Conservation (phyloP, 2,329 filamentous ascomycete species). For the Colletotrichum echinochloae region DNA sequence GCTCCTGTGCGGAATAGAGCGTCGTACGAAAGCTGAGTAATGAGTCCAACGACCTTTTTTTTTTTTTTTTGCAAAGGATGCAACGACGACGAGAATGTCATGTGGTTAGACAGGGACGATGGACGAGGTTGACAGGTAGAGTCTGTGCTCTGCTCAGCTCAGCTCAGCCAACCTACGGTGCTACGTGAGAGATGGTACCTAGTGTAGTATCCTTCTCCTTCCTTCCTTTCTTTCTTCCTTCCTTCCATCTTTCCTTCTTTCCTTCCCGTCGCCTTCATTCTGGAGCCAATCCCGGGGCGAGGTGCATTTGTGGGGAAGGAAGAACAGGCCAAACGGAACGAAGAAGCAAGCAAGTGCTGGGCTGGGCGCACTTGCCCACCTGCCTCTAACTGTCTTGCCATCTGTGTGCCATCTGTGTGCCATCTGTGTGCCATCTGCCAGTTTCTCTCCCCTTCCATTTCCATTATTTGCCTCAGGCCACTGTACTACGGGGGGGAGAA, state of each 20-base stretch:
- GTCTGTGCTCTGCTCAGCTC: conserved; percentile 1
- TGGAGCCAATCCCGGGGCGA: conserved; percentile 1
- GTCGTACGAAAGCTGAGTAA: background rate
- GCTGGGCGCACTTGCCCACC: too few species aligned
- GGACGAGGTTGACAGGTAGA: background rate
- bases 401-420: background rate
- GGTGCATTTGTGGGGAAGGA: background rate
- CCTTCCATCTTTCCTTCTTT: background rate
- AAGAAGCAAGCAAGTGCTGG: background rate
- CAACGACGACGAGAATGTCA: background rate
- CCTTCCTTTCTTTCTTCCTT: background rate
- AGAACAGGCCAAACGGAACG: background rate
- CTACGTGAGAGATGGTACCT: too few species aligned
- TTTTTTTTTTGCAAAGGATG: background rate
- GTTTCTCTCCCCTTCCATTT: background rate
- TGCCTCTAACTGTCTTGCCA: background rate
- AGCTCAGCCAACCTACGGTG: too few species aligned
- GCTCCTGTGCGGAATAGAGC: background rate
- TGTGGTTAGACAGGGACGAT: background rate
- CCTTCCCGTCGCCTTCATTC: background rate
- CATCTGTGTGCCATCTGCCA: background rate
- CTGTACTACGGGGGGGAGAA: background rate
- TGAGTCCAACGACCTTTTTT: too few species aligned
- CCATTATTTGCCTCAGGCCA: conserved; percentile 6
- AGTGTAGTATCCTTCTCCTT: too few species aligned